Base-by-base conservation (phyloP, 2,329 filamentous ascomycete species). In the Botrytis porri region DNA sequence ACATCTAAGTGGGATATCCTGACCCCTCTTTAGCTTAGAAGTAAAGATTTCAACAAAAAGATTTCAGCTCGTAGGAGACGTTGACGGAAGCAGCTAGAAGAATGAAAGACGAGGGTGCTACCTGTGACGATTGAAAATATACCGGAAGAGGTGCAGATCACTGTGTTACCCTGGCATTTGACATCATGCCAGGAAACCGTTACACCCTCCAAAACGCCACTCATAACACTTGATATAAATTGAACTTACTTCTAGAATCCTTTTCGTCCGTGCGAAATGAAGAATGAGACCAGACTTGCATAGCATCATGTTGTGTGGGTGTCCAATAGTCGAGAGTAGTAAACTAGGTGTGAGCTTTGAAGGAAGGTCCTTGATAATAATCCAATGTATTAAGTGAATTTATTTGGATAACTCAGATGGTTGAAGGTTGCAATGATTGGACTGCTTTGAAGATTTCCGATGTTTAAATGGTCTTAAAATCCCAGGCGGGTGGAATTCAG, bases 281-380 rank as follows among this genome's bases (percentile, higher is more conserved):
- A 54, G 35, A 41, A 57, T 69, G 35, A 29, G 35, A 57, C 48
- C 7, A 41, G 70, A 45, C 61, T 57, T 71, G 70, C 61, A 71
- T 71, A 35, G 54, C 14, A 66, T n/a, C n/a, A 71, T 71, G 70
- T 57, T 66, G 51, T 57, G 51, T 57, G 51, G 51, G n/a, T 32
- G n/a, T 29, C 14, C n/a, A 57, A n/a, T 57, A 18, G 32, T 57
- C n/a, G n/a, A 57, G 51, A 57, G 29, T 18, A 18, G 51, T 16
- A 57, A 16, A 57, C n/a, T 18, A 57, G 51, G 18, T 57, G 14
- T 57, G 51, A 57, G n/a, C 51, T 29, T 57, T 29, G 14, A 57
- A 32, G n/a, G n/a, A 54, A 54, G 48, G 48, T 54, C 48, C n/a
- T 12, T 8, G n/a, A 32, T 29, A 57, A 32, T 9, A 57, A 29